A percentile compares a stretch with the other conserved stretches of the same genome.
phyloP scores from a whole-genome alignment of 192 early-diverging fungal species.

The Polychytrium aggregatum region DNA sequence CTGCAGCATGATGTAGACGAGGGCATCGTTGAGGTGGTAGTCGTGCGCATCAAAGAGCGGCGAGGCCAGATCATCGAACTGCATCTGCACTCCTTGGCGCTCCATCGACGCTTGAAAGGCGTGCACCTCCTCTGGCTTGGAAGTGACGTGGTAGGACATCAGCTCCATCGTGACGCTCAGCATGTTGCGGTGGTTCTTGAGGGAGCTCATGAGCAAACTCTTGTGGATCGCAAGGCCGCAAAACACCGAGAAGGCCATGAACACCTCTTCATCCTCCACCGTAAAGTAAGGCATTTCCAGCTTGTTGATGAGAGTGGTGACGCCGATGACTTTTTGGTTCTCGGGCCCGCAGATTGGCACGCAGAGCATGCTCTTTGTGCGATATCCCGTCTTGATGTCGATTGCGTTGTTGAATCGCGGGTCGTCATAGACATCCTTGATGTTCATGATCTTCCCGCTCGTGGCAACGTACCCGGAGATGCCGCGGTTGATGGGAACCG shows the following conservation, averaged over 20 bases:
- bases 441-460: conserved; percentile 11
- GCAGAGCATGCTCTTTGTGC: conserved; percentile 16
- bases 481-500: conserved; percentile 4
- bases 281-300: conserved; percentile 13
- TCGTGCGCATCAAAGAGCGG: conserved; percentile 20
- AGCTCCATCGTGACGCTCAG: conserved; percentile 28
- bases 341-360: conserved; percentile 21
- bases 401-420: conserved; percentile 12
- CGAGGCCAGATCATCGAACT: conserved; percentile 3
- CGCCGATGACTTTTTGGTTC: conserved; percentile 25
- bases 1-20: conserved; percentile 15
- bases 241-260: conserved; percentile 27
- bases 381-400: conserved; percentile 13
- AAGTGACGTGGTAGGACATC: conserved; percentile 29
- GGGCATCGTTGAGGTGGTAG: conserved; percentile 16
- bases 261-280: conserved; percentile 13
- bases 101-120: conserved; percentile 14
- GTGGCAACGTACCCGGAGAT: conserved; percentile 8
- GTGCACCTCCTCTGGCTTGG: conserved; percentile 11
- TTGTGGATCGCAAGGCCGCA: conserved; percentile 30
- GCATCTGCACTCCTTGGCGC: not conserved
- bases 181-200: conserved; percentile 12
- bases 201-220: conserved; percentile 18
- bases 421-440: conserved; percentile 15
- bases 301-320: conserved; percentile 33